Base-by-base conservation (phyloP, 139 green algal species). In the Tetradesmus lagerheimii region DNA sequence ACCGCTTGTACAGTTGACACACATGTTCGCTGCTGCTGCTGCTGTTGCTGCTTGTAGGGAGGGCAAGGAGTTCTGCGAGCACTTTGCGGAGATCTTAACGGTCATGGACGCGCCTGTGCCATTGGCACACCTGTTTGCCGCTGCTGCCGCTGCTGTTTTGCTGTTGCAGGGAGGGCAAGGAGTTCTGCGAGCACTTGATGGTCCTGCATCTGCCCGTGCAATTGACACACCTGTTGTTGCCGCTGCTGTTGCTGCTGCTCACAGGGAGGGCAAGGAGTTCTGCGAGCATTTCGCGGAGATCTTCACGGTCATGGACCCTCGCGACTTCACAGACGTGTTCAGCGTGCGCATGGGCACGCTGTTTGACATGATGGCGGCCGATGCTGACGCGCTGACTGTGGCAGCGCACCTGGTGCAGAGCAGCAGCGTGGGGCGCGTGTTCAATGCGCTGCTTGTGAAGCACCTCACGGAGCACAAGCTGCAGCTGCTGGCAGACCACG, bases 321-420 rank as follows among this genome's bases (percentile, higher is more conserved):
- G 94, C 0, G 97, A 99, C 90, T 97, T 98, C 87, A 93, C 96
- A 37, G 98, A 99, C 89, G 93, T 99, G 0, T 95, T 99, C 78
- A 87, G 66, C 35, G 45, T 75, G 43, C 62, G 80, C 64, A 88
- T 91, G 88, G 45, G 66, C 23, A 81, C 43, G 31, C 88, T 91
- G 43, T 76, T 89, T 66, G 88, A 86, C 80, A 84, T 83, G 37
- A 74, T 91, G 80, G 64, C 34, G 1, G 50, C 74, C 2, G 83
- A 92, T 15, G 64, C 77, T 23, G 89, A 92, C 34, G 39, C 89
- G 11, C 64, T 91, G 37, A 81, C 85, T 39, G 88, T 94, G 29
- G 66, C 89, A 11, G 84, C 89, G 9, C 47, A 91, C 62, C 43
- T 92, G 50, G 77, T 92, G 76, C 88, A 85, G 53, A 80, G 35